Evolutionary conservation across 2,329 filamentous ascomycete genomes (phyloP), one percentile per base, ranked within the genome.

Genomic region (Diplocarpon rosae): DNA sequence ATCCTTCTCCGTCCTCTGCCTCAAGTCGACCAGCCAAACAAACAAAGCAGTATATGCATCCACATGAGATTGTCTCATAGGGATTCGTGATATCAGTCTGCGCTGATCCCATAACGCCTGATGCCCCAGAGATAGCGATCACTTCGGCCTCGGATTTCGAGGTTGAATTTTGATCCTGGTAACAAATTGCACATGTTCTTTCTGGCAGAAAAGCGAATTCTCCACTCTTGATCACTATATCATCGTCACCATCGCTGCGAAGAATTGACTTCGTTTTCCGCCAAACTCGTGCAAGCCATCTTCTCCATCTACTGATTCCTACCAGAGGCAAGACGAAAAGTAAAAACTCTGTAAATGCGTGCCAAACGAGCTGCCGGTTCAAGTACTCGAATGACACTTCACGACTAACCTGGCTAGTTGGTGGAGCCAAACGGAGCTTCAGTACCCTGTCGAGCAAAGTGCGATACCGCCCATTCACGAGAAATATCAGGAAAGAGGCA

Each of bases 331-430:
- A 72, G 14, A 96, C 76, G 63, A 96, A 98, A 28, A 98, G 75
- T n/a, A 98, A 71, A 57, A 98, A 98, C 63, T 98, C 92, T 20
- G 92, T 98, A 59, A 98, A 95, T n/a, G 92, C 92, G 65, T 98
- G 92, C 92, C 92, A 98, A 31, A 98, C 92, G 10, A 98, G 78
- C 66, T 98, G 92, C 38, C 92, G 81, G 63, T 98, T 98, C 39
- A 96, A 76, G 59, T 95, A 96, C 66, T 98, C 92, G 61, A 98
- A 96, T 1, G 86, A 94, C 20, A 98, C 89, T 64, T 96, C 88
- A 28, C 90, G 76, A 61, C 79, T 86, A 52, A 93, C 83, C 61
- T 94, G 85, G 59, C 78, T 87, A 2, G 83, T 89, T 5, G 85
- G 83, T 7, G 92, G 84, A 3, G 87, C 83, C 36, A 98, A 76